Percentiles rank a stretch among this genome's conserved stretches.
phyloP scores from a whole-genome alignment of 116 monocot genomes.

The Papilionanthe hybrid region DNA sequence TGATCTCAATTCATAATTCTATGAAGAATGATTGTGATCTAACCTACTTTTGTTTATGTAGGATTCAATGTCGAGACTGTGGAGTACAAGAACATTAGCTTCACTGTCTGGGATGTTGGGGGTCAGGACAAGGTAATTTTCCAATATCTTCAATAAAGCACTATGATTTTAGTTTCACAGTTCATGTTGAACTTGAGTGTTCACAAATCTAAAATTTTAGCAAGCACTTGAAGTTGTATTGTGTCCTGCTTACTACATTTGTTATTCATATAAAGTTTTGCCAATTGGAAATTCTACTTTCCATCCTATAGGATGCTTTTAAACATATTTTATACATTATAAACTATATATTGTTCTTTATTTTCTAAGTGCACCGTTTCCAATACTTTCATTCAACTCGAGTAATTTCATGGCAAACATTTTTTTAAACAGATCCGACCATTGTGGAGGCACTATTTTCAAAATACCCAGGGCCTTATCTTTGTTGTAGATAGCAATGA shows the following conservation, averaged over 20 bases:
- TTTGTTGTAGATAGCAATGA: slow-evolving; percentile 93
- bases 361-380: not conserved
- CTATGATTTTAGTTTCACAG: not conserved
- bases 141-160: not conserved
- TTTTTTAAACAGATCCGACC: slow-evolving; percentile 60
- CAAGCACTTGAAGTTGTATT: too few relatives aligned
- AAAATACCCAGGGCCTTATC: slow-evolving; percentile 83
- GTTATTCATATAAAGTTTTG: not conserved
- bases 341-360: not conserved
- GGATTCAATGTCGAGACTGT: slow-evolving; percentile 61
- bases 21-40: not conserved
- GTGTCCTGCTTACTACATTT: not conserved
- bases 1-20: not conserved
- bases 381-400: not conserved
- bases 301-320: not conserved
- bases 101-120: slow-evolving; percentile 64
- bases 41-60: slow-evolving; percentile 10
- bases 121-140: slow-evolving; percentile 49
- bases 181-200: not conserved
- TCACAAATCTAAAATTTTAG: not conserved
- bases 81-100: slow-evolving; percentile 63
- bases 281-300: not conserved
- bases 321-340: not conserved
- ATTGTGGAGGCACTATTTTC: slow-evolving; percentile 87
- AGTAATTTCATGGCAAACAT: not conserved